Percentiles rank a stretch among this genome's conserved stretches.
Evolutionary conservation across 306 rosid genomes (phyloP).

Genomic region (Lotus japonicus): DNA sequence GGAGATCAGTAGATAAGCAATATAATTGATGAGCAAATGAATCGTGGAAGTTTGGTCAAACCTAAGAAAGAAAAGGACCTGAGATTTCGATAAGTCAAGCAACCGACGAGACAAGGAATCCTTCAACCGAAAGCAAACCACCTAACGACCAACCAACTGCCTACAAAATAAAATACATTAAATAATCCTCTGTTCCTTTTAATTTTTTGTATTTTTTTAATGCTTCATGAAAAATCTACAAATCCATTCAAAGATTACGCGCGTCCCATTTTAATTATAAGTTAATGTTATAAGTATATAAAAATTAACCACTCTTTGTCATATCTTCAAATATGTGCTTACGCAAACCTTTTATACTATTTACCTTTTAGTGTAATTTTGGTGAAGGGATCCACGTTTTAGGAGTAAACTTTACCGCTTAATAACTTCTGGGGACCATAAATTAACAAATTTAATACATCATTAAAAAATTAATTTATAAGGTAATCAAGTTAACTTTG

Average conservation of each 20-base stretch:
- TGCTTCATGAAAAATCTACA: neutral
- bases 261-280: neutral
- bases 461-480: no score
- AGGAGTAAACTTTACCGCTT: no score
- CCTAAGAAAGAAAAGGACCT: conserved; percentile 30
- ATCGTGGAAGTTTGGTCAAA: conserved; percentile 37
- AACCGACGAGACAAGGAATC: conserved; percentile 46
- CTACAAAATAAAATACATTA: conserved; percentile 17
- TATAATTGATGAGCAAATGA: neutral
- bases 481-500: no score
- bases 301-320: neutral
- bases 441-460: no score
- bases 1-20: neutral
- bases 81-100: conserved; percentile 31
- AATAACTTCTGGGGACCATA: neutral
- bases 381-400: no score
- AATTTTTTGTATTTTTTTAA: neutral
- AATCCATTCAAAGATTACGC: neutral
- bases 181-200: neutral
- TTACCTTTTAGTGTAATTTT: neutral
- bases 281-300: neutral
- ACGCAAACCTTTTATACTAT: neutral
- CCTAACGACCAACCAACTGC: conserved; percentile 62
- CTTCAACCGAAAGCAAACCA: conserved; percentile 58
- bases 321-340: neutral